phyloP scores from a whole-genome alignment of 306 rosid genomes.

The Sechiopsis laciniata region DNA sequence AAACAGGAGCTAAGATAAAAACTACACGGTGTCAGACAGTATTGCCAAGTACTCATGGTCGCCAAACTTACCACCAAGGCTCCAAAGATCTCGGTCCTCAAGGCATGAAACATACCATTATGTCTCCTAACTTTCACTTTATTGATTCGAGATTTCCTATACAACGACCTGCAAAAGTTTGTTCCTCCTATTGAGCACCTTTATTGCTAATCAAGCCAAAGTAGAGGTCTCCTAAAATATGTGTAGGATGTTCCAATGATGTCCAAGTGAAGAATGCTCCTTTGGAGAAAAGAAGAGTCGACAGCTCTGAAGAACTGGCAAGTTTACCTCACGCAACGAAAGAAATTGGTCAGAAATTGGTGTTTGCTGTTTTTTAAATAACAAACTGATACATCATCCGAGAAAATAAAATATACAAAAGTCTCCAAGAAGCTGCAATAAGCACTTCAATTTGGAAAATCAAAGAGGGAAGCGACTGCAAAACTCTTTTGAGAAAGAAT shows the following conservation, averaged over 20 bases:
- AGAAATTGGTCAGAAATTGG: neutral
- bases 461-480: neutral
- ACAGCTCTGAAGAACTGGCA: neutral
- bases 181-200: neutral
- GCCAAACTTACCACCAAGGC: neutral
- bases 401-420: neutral
- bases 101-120: constrained; percentile 8
- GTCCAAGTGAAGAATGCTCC: neutral
- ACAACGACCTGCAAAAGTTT: neutral
- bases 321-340: neutral
- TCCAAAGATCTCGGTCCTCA: constrained; percentile 4
- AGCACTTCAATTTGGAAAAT: neutral
- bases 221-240: neutral
- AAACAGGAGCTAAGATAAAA: neutral
- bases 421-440: neutral
- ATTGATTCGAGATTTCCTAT: neutral
- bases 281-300: neutral
- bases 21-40: neutral
- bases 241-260: neutral
- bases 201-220: neutral
- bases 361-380: neutral
- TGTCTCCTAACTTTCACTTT: neutral
- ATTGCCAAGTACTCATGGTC: neutral
- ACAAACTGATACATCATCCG: neutral
- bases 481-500: neutral